These are phyloP conservation scores for Candida khao-thaluensis DNA, from an alignment of 805 yeast species.

Conservation along the genomic window DNA sequence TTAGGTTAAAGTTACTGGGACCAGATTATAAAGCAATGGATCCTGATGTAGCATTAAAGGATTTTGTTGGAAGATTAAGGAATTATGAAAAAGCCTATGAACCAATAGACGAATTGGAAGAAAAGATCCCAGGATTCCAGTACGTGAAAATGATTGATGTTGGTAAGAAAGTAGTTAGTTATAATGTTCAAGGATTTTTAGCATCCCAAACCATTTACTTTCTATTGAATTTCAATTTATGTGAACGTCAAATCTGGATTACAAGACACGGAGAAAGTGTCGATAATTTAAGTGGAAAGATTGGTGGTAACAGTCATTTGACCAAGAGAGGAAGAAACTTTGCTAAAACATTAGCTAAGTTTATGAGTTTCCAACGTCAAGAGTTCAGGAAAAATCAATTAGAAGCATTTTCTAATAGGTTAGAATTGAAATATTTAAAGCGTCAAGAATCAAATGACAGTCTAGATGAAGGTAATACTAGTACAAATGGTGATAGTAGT, in stretches of 20 bases:
- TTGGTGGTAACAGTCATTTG: slow-evolving; percentile 87
- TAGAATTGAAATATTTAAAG: slow-evolving; percentile 42
- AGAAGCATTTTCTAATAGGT: slow-evolving; percentile 48
- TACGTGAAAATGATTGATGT: slow-evolving; percentile 95
- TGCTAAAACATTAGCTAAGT: slow-evolving; percentile 67
- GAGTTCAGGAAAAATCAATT: slow-evolving; percentile 66
- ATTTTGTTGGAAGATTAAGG: slow-evolving; percentile 74
- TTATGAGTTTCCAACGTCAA: slow-evolving; percentile 67
- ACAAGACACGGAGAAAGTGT: slow-evolving; percentile 92
- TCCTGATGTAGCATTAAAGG: slow-evolving; percentile 71
- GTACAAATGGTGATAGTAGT: slow-evolving; percentile 14
- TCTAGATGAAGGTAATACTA: slow-evolving; percentile 11
- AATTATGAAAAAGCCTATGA: slow-evolving; percentile 91
- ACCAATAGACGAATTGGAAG: slow-evolving; percentile 81
- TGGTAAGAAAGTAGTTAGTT: slow-evolving; percentile 90
- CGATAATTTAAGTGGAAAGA: slow-evolving; percentile 80
- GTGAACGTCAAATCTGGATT: slow-evolving; percentile 90
- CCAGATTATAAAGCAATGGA: slow-evolving; percentile 92
- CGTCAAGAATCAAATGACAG: slow-evolving; percentile 26
- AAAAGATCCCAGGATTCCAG: slow-evolving; percentile 65
- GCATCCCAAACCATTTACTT: slow-evolving; percentile 94
- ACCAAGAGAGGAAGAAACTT: slow-evolving; percentile 79
- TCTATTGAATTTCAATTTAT: slow-evolving; percentile 80
- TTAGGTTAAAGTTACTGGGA: slow-evolving; percentile 81
- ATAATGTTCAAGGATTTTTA: slow-evolving; percentile 79